Percentiles rank a stretch among this genome's conserved stretches.
These are phyloP conservation scores for Trichoderma harzianum DNA, from an alignment of 2,329 filamentous ascomycete species.

Conservation along the genomic window DNA sequence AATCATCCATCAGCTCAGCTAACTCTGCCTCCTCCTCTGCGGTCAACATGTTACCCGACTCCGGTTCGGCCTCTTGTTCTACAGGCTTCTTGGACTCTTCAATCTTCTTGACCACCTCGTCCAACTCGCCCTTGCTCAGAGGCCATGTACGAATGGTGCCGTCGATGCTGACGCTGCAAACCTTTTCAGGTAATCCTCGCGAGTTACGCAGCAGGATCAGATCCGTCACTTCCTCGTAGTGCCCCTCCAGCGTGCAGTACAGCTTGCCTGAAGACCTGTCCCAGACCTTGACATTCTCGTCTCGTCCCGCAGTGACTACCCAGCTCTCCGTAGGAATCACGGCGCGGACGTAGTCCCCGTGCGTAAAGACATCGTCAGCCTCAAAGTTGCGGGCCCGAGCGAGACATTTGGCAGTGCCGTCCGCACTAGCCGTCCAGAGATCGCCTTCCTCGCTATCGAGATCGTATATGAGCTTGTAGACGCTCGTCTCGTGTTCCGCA, in stretches of 20 bases:
- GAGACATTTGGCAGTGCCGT: constrained; percentile 82
- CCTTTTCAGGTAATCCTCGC: constrained; percentile 38
- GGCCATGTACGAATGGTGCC: constrained; percentile 84
- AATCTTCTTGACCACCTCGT: constrained; percentile 46
- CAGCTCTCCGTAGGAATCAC: constrained; percentile 72
- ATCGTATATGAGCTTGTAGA: constrained; percentile 78
- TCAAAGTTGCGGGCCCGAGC: constrained; percentile 65
- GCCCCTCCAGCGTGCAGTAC: constrained; percentile 71
- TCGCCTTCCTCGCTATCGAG: constrained; percentile 59
- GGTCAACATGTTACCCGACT: constrained; percentile 59
- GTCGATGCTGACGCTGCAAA: constrained; percentile 87
- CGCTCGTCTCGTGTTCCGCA: constrained; percentile 81
- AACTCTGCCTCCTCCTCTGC: constrained; percentile 91
- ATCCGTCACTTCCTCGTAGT: constrained; percentile 90
- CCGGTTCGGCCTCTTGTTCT: constrained; percentile 44
- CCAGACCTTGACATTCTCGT: constrained; percentile 92
- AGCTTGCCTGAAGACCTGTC: constrained; percentile 69
- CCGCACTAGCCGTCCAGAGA: constrained; percentile 89
- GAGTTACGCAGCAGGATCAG: constrained; percentile 58
- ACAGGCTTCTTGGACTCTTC: constrained; percentile 49
- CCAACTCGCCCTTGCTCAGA: constrained; percentile 58
- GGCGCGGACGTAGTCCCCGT: constrained; percentile 88
- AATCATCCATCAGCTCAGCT: constrained; percentile 76
- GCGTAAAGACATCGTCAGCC: constrained; percentile 67
- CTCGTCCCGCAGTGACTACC: constrained; percentile 82